Percentiles rank a stretch among this genome's conserved stretches.
These are phyloP conservation scores for Pyracantha coccinea DNA, from an alignment of 331 rosid species.

Conservation along the genomic window DNA sequence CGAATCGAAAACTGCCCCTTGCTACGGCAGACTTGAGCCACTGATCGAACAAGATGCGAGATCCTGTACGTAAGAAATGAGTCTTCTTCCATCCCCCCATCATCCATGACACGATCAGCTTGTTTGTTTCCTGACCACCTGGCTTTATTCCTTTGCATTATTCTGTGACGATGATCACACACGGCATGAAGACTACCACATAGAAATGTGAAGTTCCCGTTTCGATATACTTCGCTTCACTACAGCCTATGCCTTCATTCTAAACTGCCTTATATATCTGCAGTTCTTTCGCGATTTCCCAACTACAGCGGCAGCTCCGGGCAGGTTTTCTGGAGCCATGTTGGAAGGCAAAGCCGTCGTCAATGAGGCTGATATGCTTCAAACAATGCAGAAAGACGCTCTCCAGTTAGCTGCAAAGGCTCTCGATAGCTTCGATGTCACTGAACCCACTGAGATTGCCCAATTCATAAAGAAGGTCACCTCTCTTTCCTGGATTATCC, in stretches of 20 bases:
- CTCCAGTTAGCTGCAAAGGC: constrained; percentile 66
- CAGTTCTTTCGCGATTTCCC: background rate
- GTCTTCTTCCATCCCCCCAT: background rate
- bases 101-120: background rate
- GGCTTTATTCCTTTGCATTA: background rate
- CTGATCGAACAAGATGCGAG: background rate
- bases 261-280: background rate
- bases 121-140: background rate
- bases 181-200: background rate
- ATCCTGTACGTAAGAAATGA: background rate
- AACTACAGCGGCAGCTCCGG: background rate
- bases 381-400: constrained; percentile 66
- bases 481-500: background rate
- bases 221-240: background rate
- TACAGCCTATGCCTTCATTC: background rate
- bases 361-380: constrained; percentile 77
- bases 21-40: background rate
- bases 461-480: constrained; percentile 63
- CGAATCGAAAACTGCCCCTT: background rate
- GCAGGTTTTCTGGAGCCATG: constrained; percentile 27
- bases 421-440: constrained; percentile 62
- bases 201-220: background rate
- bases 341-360: constrained; percentile 79
- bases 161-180: constrained; percentile 4
- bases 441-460: constrained; percentile 70